Base-by-base conservation (phyloP, 1,284 basidiomycete genomes). In the Lentinula novae-zelandiae region DNA sequence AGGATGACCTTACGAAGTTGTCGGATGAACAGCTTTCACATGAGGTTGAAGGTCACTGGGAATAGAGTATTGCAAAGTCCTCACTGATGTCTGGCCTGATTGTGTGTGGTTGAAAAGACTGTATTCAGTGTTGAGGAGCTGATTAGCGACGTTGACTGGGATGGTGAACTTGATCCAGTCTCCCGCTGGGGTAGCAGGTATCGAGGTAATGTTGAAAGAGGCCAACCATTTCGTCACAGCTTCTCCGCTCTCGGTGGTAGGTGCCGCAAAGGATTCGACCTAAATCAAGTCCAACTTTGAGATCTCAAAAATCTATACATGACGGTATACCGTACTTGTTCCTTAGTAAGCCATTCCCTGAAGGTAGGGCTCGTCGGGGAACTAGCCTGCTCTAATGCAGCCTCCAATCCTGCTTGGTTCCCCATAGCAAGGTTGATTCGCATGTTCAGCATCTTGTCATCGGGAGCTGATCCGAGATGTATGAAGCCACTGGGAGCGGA, bases 331-430 rank as follows among this genome's bases (percentile, higher is more conserved):
- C 10, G 13, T 67, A 83, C 80, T 53, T 82, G 71, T 33, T 78
- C 75, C 55, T 75, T 75, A 31, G 76, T 75, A 15, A 83, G 72
- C 65, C 81, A 79, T 52, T 75, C 70, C 39, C 82, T 80, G 63
- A 82, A 83, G 71, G 70, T 73, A 36, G 67, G 58, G 63, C 76
- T 76, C 9, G 42, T 46, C 13, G 59, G 57, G 66, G 49, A 74
- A 46, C 64, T 65, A 22, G 62, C 44, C 6, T 63, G 53, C 40
- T 51, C 58, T 34, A 67, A 53, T 13, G 57, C 63, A 13, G 63
- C 50, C 57, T 63, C 54, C 44, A 65, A 39, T 39, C 64, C 65
- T 6, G 59, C 56, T 15, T 60, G 58, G 40, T 67, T 59, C 13
- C 63, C 63, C 31, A 62, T 44, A 20, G 60, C n/a, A 40, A 67